Conservation (phyloP, 257 asterid species). For the Solanum bukasovii region DNA sequence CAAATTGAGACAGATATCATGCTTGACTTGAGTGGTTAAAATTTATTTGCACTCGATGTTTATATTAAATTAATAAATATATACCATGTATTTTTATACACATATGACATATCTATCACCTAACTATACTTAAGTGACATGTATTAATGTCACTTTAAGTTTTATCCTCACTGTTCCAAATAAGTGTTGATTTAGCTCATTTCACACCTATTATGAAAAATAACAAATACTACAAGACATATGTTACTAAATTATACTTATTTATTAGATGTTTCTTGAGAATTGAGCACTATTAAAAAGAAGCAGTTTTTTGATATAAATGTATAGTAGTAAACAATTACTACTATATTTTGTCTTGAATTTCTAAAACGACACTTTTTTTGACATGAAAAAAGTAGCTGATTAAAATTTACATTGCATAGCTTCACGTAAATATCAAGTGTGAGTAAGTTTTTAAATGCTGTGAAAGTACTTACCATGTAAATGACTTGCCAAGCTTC, state of each 20-base stretch:
- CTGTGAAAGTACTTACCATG: conserved; percentile 29
- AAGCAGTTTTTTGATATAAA: neutral
- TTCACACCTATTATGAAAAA: too few species aligned
- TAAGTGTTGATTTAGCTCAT: too few species aligned
- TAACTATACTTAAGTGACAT: neutral
- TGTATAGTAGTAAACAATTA: neutral
- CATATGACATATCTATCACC: neutral
- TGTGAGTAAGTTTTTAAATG: neutral
- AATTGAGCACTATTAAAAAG: neutral
- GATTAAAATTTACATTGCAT: too few species aligned
- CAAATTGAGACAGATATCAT: neutral
- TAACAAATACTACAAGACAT: neutral
- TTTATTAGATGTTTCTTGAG: too few species aligned
- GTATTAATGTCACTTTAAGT: neutral
- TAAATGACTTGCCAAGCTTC: conserved; percentile 61
- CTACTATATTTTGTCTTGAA: neutral
- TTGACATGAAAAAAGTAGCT: neutral
- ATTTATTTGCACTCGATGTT: too few species aligned
- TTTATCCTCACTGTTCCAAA: neutral
- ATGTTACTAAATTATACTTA: neutral
- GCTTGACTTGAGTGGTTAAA: neutral
- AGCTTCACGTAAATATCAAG: neutral
- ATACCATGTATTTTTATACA: neutral
- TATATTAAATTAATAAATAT: too few species aligned
- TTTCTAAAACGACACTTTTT: neutral